These are phyloP conservation scores for Candida odintsovae DNA, from an alignment of 805 yeast species.

Conservation along the genomic window DNA sequence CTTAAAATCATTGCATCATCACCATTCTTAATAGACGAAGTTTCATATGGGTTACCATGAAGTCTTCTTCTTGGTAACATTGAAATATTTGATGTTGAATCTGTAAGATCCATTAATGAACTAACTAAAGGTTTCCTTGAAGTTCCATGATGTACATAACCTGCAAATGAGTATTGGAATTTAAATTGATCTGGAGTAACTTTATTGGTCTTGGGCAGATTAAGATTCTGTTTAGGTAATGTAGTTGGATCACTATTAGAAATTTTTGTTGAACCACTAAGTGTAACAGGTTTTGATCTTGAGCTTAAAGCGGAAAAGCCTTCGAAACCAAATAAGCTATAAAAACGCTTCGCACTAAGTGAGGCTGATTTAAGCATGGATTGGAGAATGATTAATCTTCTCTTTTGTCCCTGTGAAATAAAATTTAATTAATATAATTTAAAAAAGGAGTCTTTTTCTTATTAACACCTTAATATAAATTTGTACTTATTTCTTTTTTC, in stretches of 20 bases:
- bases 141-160: slow-evolving; percentile 43
- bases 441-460: not conserved
- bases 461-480: too few relatives aligned
- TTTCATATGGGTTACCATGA: slow-evolving; percentile 46
- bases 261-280: not conserved
- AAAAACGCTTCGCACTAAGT: not conserved
- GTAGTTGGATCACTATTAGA: slow-evolving; percentile 1
- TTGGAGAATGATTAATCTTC: too few relatives aligned
- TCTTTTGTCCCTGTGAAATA: too few relatives aligned
- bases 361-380: slow-evolving; percentile 2
- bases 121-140: slow-evolving; percentile 34
- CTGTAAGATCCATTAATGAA: slow-evolving; percentile 46
- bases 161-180: slow-evolving; percentile 39
- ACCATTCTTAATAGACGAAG: slow-evolving; percentile 46
- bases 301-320: not conserved
- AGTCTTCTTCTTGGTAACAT: slow-evolving; percentile 45
- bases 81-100: slow-evolving; percentile 36
- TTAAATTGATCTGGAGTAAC: slow-evolving; percentile 31
- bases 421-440: too few relatives aligned
- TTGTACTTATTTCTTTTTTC: not conserved
- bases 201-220: not conserved
- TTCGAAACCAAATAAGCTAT: not conserved
- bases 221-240: slow-evolving; percentile 1
- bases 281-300: not conserved
- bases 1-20: slow-evolving; percentile 54